phyloP scores from a whole-genome alignment of 108 stramenopile species.

The Skeletonema marinoi region DNA sequence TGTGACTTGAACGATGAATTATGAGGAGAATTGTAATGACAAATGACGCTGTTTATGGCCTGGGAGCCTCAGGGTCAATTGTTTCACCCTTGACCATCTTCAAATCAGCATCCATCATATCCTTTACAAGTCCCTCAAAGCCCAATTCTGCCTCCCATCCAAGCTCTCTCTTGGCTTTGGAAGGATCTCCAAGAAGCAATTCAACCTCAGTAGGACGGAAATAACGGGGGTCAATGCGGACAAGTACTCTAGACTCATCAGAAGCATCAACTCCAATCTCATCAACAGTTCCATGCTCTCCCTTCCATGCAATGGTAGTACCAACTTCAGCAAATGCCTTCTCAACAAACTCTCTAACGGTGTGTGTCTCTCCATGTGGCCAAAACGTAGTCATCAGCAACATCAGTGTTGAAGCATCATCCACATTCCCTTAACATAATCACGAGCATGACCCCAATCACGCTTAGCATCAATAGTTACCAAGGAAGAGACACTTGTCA shows the following conservation, averaged over 20 bases:
- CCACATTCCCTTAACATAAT: constrained; percentile 99
- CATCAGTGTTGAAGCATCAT: constrained; percentile 96
- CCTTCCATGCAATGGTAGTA: constrained; percentile 89
- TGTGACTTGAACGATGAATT: neutral
- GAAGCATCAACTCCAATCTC: constrained; percentile 93
- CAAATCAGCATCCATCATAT: constrained; percentile 95
- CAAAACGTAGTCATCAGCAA: constrained; percentile 96
- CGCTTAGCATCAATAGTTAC: constrained; percentile 98
- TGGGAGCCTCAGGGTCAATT: constrained; percentile 48
- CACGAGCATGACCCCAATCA: constrained; percentile 99
- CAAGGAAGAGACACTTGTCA: constrained; percentile 92
- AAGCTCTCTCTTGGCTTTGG: constrained; percentile 92
- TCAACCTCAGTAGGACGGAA: constrained; percentile 99
- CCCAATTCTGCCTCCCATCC: constrained; percentile 89
- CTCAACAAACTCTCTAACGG: constrained; percentile 97
- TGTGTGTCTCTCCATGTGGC: constrained; percentile 98
- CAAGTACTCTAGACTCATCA: constrained; percentile 85
- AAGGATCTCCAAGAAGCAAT: constrained; percentile 93
- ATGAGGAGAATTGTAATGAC: neutral
- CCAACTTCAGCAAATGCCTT: constrained; percentile 88
- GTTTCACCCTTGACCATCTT: constrained; percentile 79
- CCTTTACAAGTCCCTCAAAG: constrained; percentile 89
- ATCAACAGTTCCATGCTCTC: constrained; percentile 88
- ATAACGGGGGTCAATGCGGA: constrained; percentile 94
- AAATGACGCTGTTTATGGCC: constrained; percentile 28